A percentile compares a stretch with the other conserved stretches of the same genome.
These are phyloP conservation scores for Acanthamoeba castellanii DNA, from an alignment of 208 protist species.

Conservation along the genomic window DNA sequence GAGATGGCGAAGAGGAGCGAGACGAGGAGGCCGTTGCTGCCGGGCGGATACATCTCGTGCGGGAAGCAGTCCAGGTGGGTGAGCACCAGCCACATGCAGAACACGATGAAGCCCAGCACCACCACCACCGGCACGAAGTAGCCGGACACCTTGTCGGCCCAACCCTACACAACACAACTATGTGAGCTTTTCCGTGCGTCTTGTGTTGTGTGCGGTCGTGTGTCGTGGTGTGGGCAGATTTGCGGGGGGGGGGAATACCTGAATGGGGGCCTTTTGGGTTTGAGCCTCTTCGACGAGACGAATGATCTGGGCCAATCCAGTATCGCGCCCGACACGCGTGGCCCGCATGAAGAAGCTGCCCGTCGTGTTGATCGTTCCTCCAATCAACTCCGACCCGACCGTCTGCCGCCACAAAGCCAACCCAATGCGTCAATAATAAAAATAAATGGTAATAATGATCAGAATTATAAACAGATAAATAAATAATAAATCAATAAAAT, in stretches of 20 bases:
- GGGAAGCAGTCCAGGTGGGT: conserved; percentile 40
- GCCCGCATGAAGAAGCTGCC: conserved; percentile 69
- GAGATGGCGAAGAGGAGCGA: conserved; percentile 92
- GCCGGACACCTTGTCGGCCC: conserved; percentile 1
- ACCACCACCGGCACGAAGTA: conserved; percentile 46
- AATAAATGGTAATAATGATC: neutral
- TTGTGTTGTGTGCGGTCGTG: too few species aligned
- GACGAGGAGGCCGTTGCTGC: conserved; percentile 88
- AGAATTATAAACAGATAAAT: neutral
- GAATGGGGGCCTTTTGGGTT: conserved; percentile 95
- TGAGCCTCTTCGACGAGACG: conserved; percentile 97
- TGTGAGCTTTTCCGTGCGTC: too few species aligned
- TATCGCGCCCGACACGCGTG: conserved; percentile 52
- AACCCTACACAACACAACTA: conserved; percentile 72
- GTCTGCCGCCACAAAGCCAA: neutral
- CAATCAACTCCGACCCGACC: neutral
- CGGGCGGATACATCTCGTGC: conserved; percentile 25
- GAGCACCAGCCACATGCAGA: conserved; percentile 27
- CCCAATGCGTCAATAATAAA: neutral
- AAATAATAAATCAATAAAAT: too few species aligned
- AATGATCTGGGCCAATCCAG: conserved; percentile 89
- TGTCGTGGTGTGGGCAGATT: neutral
- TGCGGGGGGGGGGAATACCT: conserved; percentile 80
- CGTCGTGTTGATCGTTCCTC: conserved; percentile 83
- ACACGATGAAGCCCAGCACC: conserved; percentile 3